Percentiles rank a stretch among this genome's conserved stretches.
Evolutionary conservation across 2,329 filamentous ascomycete species (phyloP).

Genomic region (Aspergillus transmontanensis): DNA sequence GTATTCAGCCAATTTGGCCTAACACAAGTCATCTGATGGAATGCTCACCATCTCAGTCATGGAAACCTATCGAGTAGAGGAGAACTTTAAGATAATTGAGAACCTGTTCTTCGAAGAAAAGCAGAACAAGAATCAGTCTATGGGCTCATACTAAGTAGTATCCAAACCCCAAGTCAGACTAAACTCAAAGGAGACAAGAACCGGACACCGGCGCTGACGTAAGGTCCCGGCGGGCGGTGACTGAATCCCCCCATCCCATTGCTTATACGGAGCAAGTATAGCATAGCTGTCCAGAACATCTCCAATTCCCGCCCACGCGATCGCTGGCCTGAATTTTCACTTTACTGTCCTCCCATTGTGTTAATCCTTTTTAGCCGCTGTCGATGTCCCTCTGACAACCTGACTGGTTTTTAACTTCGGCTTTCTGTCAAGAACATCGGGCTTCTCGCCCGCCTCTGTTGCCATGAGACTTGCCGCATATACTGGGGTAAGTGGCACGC

Average conservation of each 20-base stretch:
- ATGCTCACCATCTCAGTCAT: no score
- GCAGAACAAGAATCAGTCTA: no score
- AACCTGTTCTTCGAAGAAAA: no score
- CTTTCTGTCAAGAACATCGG: constrained; percentile 32
- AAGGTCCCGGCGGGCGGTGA: constrained; percentile 13
- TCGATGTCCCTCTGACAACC: constrained; percentile 23
- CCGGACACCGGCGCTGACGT: constrained; percentile 23
- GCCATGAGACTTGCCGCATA: constrained; percentile 55
- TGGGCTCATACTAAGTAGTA: no score
- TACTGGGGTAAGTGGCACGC: constrained; percentile 49
- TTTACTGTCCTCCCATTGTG: constrained; percentile 2
- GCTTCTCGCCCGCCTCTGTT: constrained; percentile 25
- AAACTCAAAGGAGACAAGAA: neutral
- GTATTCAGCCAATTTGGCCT: no score
- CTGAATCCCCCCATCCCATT: neutral
- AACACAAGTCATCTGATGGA: no score
- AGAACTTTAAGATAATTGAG: no score
- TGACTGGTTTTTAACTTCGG: constrained; percentile 5
- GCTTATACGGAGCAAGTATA: neutral
- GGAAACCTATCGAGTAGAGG: no score
- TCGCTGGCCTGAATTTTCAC: neutral
- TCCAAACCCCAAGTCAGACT: no score
- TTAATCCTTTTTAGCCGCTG: constrained; percentile 4
- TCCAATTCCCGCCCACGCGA: constrained; percentile 4
- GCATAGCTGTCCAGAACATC: constrained; percentile 31